A percentile compares a stretch with the other conserved stretches of the same genome.
phyloP scores from a whole-genome alignment of 1,139 yeast species.

The Starmera stellimalicola region DNA sequence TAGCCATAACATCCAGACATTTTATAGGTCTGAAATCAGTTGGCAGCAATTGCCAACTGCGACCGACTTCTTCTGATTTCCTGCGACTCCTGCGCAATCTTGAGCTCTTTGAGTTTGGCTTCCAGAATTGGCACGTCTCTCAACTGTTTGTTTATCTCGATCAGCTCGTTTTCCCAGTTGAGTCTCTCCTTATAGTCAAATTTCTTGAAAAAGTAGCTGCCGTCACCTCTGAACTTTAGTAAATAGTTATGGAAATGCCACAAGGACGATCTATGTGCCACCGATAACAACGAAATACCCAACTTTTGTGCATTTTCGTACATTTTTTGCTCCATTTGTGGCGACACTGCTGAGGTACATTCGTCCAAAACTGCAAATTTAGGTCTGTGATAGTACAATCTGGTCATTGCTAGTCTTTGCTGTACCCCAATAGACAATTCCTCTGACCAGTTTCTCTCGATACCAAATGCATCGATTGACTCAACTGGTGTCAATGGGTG shows the following conservation, averaged over 20 bases:
- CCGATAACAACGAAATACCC: conserved; percentile 79
- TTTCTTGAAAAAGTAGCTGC: conserved; percentile 61
- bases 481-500: conserved; percentile 14
- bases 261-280: conserved; percentile 83
- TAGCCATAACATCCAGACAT: not conserved
- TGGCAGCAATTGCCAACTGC: conserved; percentile 11
- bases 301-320: conserved; percentile 73
- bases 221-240: conserved; percentile 79
- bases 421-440: conserved; percentile 88
- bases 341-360: conserved; percentile 90
- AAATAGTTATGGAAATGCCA: conserved; percentile 88
- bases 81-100: conserved; percentile 31
- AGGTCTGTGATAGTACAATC: conserved; percentile 84
- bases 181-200: conserved; percentile 63
- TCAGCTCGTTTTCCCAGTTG: conserved; percentile 61
- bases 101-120: conserved; percentile 52
- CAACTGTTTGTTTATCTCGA: conserved; percentile 51
- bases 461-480: conserved; percentile 46
- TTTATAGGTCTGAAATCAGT: not conserved
- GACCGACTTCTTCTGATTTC: conserved; percentile 19
- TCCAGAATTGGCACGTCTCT: conserved; percentile 55
- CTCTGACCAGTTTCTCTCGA: conserved; percentile 77
- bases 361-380: conserved; percentile 92
- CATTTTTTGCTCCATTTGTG: conserved; percentile 86
- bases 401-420: conserved; percentile 88